Base-by-base conservation (phyloP, 2,329 filamentous ascomycete genomes). In the Hymenotorrendiella dingleyae region DNA sequence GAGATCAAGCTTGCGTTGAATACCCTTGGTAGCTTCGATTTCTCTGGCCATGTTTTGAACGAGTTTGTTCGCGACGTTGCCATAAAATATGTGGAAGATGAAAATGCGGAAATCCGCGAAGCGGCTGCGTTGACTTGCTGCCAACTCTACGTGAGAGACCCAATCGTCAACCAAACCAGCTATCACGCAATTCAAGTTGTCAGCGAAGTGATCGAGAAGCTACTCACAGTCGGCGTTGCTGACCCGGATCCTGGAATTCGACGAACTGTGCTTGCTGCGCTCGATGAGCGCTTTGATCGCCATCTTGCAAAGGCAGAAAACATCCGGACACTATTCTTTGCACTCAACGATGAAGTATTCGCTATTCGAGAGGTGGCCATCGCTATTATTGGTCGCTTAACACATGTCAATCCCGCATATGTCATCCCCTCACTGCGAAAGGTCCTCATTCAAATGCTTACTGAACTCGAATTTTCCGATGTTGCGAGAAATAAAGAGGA, bases 31-130 rank as follows among this genome's bases (percentile, higher is more conserved):
- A 96, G 89, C 61, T 98, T 98, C 58, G 93, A 98, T 63, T 98
- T 98, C 59, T 83, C 76, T 48, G 83, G 87, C 2, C 89, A 97
- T 58, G 85, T 96, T 12, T 70, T 99, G 12, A 99, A 99, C 57
- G 94, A 99, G 62, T 99, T 99, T 55, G 93, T 98, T 21, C 86
- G 93, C 19, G 93, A 99, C 61, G 93, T 98, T 37, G 93, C 94
- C 4, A 94, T 98, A 60, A 93, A 91, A 62, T 99, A 96, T 56
- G 91, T 98, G 30, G 91, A 98, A 55, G 93, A 94, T 50, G 91
- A 97, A 54, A 94, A 95, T 56, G 76, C 88, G 0, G 86, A 94
- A 52, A 96, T 95, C 38, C 81, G 93, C 46, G 91, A 95, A 64
- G 93, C 93, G 12, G 91, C 93, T 2, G 90, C 93, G 12, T 72